These are phyloP conservation scores for Helminthosporium solani DNA, from an alignment of 2,329 filamentous ascomycete species.

Conservation along the genomic window DNA sequence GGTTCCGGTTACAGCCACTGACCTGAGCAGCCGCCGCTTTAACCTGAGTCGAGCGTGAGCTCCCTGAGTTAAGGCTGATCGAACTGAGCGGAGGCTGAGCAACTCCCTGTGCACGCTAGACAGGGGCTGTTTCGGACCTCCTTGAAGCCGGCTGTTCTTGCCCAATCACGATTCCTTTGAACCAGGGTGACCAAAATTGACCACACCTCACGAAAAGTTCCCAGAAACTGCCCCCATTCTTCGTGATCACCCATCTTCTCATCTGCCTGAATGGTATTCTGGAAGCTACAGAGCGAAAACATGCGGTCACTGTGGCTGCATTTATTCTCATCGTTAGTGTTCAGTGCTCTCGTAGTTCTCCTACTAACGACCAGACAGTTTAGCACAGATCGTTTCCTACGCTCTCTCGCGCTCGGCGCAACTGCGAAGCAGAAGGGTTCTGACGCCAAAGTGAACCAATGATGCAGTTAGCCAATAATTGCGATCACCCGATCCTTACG, in stretches of 20 bases:
- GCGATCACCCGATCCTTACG: not conserved
- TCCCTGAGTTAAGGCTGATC: no score
- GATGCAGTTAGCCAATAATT: no score
- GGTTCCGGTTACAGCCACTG: no score
- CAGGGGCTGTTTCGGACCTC: conserved; percentile 7
- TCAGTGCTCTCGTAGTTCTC: conserved; percentile 11
- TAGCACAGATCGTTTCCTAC: conserved; percentile 11
- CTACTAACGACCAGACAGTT: conserved; percentile 12
- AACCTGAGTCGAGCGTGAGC: no score
- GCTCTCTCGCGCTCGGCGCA: conserved; percentile 8
- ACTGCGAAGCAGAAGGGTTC: conserved; percentile 5
- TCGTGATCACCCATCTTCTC: conserved; percentile 8
- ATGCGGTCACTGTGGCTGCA: conserved; percentile 7
- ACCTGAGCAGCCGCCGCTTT: no score
- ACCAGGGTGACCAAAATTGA: conserved; percentile 2
- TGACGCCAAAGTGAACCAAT: no score
- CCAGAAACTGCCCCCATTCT: conserved; percentile 13
- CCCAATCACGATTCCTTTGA: conserved; percentile 12
- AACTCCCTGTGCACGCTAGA: conserved; percentile 1
- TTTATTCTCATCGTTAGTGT: conserved; percentile 8
- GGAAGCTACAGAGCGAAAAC: conserved; percentile 11
- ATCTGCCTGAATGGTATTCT: conserved; percentile 9
- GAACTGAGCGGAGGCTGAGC: no score
- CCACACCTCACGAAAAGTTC: conserved; percentile 12
- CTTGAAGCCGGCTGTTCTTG: conserved; percentile 14